phyloP scores from a whole-genome alignment of 257 asterid genomes.

The Fraxinus quadrangulata region DNA sequence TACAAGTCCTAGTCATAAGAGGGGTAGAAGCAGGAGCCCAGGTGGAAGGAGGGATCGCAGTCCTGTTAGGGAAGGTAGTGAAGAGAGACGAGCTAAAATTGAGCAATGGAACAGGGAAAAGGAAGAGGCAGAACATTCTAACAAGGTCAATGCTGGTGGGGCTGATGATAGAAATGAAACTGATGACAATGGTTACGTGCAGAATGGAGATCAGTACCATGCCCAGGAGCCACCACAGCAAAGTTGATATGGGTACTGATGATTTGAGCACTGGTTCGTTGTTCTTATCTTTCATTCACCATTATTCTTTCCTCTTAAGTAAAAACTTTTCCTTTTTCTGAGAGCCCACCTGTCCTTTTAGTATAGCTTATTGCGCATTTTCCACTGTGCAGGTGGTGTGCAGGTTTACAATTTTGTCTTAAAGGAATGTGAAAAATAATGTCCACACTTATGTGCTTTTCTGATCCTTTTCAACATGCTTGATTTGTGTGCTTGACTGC shows the following conservation, averaged over 20 bases:
- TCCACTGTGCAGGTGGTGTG: constrained; percentile 99
- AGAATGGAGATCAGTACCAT: constrained; percentile 38
- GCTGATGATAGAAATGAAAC: constrained; percentile 37
- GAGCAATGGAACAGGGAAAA: constrained; percentile 96
- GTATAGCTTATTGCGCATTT: constrained; percentile 80
- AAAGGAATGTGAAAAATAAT: constrained; percentile 54
- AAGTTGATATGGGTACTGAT: constrained; percentile 49
- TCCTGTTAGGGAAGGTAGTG: constrained; percentile 93
- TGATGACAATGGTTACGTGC: constrained; percentile 30
- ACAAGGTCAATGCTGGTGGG: constrained; percentile 34
- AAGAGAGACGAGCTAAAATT: constrained; percentile 93
- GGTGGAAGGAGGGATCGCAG: constrained; percentile 69
- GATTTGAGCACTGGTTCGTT: constrained; percentile 58
- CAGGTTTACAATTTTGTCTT: constrained; percentile 82
- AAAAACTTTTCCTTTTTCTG: not conserved
- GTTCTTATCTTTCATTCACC: constrained; percentile 21
- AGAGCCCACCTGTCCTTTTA: constrained; percentile 31
- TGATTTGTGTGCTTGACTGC: constrained; percentile 33
- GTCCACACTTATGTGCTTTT: constrained; percentile 19
- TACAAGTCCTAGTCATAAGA: constrained; percentile 60
- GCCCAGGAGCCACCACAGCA: constrained; percentile 33
- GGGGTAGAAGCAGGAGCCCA: constrained; percentile 80
- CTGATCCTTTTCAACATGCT: constrained; percentile 8
- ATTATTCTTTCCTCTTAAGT: not conserved
- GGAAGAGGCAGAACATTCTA: constrained; percentile 62